Evolutionary conservation across 106 monocot genomes (phyloP), one percentile per base, ranked within the genome.

Genomic region (Allium sativum): DNA sequence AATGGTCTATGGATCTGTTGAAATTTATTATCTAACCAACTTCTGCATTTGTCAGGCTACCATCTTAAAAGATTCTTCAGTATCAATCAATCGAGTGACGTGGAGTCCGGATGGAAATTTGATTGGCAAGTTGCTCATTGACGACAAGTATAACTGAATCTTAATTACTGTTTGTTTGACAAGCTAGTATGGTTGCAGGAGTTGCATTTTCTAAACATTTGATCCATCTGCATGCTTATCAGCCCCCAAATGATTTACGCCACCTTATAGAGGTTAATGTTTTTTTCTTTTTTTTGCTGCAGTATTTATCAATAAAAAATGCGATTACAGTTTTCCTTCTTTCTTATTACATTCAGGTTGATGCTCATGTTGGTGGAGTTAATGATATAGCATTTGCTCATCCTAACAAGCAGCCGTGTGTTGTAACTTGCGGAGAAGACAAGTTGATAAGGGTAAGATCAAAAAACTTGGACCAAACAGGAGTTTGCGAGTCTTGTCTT

Each of bases 391-490:
- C 93, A 58, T 93, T 93, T 61, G 69, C 93, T 69, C 78, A 81
- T 53, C 93, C 93, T 9, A 89, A 86, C 72, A 89, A 93, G 65
- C 89, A 93, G 46, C 65, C 80, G 16, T 93, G 80, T 70, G 77
- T 93, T 42, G 73, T 93, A 61, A 85, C 93, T 18, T 93, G 93
- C 44, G 93, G 93, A 59, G 93, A 93, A 70, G 93, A 93, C 70
- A 93, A 93, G 64, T 78, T 79, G 56, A 93, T 93, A 59, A 93
- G 89, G 85, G 93, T 85, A 61, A 48, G 47, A 62, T 7, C 47
- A 7, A 21, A 31, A 1, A 3, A 31, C 31, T 31, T 31, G 31
- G 1, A 31, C 2, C 5, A 31, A 31, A 31, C 31, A 31, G 31
- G 31, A 31, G 31, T 31, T 31, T 3, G 31, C 1, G 31, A 31